Base-by-base conservation (phyloP, 495 filamentous ascomycete species). In the Lichina pygmaea region DNA sequence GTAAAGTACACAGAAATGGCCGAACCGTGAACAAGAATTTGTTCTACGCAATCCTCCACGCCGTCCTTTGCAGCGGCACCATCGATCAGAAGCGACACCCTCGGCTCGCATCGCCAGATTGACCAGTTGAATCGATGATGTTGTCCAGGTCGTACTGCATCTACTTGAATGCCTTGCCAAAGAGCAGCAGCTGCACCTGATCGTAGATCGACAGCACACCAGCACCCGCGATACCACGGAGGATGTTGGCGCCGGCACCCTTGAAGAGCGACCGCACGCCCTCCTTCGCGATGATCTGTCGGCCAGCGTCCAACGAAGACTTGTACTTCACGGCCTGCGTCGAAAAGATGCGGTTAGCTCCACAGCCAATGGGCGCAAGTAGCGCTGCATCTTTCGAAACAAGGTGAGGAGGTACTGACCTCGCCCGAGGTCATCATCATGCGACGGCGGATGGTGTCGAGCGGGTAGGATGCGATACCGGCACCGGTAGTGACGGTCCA, bases 191-290 rank as follows among this genome's bases (percentile, higher is more conserved):
- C 78, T 97, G 89, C 63, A 77, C 81, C 72, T 95, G 89, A 65
- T 97, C 89, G 67, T 97, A 97, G 81, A 97, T 93, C 60, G 89
- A 97, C 60, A 97, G 75, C 64, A 97, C 89, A 95, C 89, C 89
- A 68, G 89, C 89, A 84, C 89, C 89, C 60, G 89, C 89, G 58
- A 97, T 89, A 93, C 89, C 89, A 93, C 89, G 89, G 71, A 97
- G 91, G 65, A 97, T 97, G 78, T 97, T 97, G 69, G 89, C 89
- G 81, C 91, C 89, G 59, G 89, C 89, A 82, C 89, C 89, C 81
- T 97, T 97, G 83, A 97, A 97, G 65, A 97, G 85, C 55, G 89
- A 97, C 66, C 71, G 75, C 65, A 83, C 72, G 73, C 89, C 89
- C 72, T 95, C 91, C 65, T 81, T 78, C 68, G 84, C 85, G 60